phyloP scores from a whole-genome alignment of 1,139 yeast genomes.

The Scheffersomyces segobiensis region DNA sequence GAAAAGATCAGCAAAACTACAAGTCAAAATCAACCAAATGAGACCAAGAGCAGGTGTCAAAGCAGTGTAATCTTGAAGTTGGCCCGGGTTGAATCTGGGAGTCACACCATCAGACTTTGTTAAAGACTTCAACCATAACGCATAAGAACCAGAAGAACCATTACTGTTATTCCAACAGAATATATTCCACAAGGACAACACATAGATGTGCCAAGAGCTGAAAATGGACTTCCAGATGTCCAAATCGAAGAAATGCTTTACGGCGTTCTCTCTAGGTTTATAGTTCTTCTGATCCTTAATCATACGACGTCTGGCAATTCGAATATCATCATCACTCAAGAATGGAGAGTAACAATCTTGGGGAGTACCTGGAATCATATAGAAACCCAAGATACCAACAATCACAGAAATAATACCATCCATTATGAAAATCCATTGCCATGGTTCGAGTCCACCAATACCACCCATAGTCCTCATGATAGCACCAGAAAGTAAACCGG shows the following conservation, averaged over 20 bases:
- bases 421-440: slow-evolving; percentile 74
- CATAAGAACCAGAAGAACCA: slow-evolving; percentile 44
- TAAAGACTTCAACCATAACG: slow-evolving; percentile 41
- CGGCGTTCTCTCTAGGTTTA: slow-evolving; percentile 24
- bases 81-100: slow-evolving; percentile 26
- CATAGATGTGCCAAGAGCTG: slow-evolving; percentile 27
- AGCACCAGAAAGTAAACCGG: slow-evolving; percentile 63
- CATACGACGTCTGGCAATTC: slow-evolving; percentile 57
- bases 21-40: slow-evolving; percentile 43
- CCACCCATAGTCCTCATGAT: slow-evolving; percentile 49
- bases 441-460: slow-evolving; percentile 52
- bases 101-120: slow-evolving; percentile 18
- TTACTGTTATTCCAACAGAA: slow-evolving; percentile 37
- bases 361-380: slow-evolving; percentile 69
- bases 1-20: slow-evolving; percentile 48
- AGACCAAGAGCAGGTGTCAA: slow-evolving; percentile 55
- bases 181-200: slow-evolving; percentile 20
- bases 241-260: slow-evolving; percentile 22
- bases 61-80: slow-evolving; percentile 39
- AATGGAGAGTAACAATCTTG: slow-evolving; percentile 52
- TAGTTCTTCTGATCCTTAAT: slow-evolving; percentile 37
- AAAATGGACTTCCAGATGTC: slow-evolving; percentile 21
- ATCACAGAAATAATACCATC: slow-evolving; percentile 62
- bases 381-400: slow-evolving; percentile 62
- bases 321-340: slow-evolving; percentile 61